A percentile compares a stretch with the other conserved stretches of the same genome.
These are phyloP conservation scores for Cystoderma amianthinum DNA, from an alignment of 768 basidiomycete species.

Conservation along the genomic window DNA sequence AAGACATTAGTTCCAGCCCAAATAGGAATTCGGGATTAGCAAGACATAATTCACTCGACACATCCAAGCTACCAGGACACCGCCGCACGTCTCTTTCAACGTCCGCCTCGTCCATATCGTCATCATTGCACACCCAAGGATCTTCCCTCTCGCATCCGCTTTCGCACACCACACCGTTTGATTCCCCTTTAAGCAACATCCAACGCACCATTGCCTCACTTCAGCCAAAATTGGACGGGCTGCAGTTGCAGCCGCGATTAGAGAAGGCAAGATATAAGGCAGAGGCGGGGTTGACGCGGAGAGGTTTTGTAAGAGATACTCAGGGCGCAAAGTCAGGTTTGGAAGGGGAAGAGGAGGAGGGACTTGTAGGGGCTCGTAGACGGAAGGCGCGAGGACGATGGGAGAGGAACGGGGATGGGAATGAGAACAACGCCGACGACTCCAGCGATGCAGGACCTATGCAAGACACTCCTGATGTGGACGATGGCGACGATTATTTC, in stretches of 20 bases:
- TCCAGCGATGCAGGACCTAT: slow-evolving; percentile 4
- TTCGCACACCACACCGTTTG: neutral
- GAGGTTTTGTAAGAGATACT: slow-evolving; percentile 45
- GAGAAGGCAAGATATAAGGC: slow-evolving; percentile 67
- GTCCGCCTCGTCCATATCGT: neutral
- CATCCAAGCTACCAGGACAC: neutral
- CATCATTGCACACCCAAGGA: neutral
- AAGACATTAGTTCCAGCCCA: neutral
- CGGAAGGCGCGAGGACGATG: slow-evolving; percentile 23
- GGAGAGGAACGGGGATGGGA: slow-evolving; percentile 25
- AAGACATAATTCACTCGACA: neutral
- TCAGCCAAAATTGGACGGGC: slow-evolving; percentile 21
- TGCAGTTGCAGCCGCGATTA: slow-evolving; percentile 41
- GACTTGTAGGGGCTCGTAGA: slow-evolving; percentile 24
- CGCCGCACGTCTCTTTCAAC: neutral
- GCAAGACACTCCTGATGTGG: slow-evolving; percentile 3
- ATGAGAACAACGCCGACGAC: slow-evolving; percentile 1
- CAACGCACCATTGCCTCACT: slow-evolving; percentile 35
- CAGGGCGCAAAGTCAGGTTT: slow-evolving; percentile 12
- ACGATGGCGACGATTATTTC: slow-evolving; percentile 10
- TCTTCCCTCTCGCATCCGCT: neutral
- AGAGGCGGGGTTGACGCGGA: slow-evolving; percentile 55
- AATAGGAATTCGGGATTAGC: neutral
- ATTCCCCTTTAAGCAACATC: slow-evolving; percentile 26
- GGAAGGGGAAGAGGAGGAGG: slow-evolving; percentile 28